Base-by-base conservation (phyloP, 2,329 filamentous ascomycete genomes). In the Talaromyces verruculosus region DNA sequence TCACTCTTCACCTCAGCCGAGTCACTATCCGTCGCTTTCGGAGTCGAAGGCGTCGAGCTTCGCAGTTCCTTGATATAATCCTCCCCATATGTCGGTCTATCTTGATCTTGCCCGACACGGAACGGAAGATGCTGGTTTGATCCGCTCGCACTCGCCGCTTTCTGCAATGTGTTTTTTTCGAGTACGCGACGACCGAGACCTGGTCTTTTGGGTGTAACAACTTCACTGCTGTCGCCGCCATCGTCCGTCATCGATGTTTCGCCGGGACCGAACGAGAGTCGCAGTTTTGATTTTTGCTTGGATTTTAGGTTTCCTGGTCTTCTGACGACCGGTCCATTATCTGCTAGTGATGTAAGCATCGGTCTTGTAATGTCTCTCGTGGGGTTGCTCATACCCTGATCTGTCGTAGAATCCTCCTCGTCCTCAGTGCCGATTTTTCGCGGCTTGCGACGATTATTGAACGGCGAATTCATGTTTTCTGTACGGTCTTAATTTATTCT, bases 1-100 rank as follows among this genome's bases (percentile, higher is more conserved):
- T 87, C 71, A 47, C 72, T 73, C 2, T 77, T 71, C 17, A 77
- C 72, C 35, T 69, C 65, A 11, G 66, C 65, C n/a, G 68, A 64
- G 7, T 64, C 53, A 7, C 74, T 71, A 11, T 65, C 67, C 8
- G 67, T 49, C 66, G 91, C 85, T 68, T 87, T 89, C 0, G 93
- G 93, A 0, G 91, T 93, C 28, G 89, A 91, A 0, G 92, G 93
- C 0, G 93, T 97, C 13, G 91, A 93, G 67, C 88, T 90, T 68
- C 92, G 91, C 15, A 99, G 84, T 75, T 97, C 92, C 39, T 91
- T 88, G 22, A 99, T 83, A 70, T 94, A 92, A 71, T 96, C 92
- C 73, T 91, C 91, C 80, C 86, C 96, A 76, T 99, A 98, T 66
- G 82, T 90, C 0, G 92, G 93, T 43, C 90, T 83, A 61, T 89